Evolutionary conservation across 2,329 filamentous ascomycete genomes (phyloP).

Genomic region (Arthrobotrys pseudoclavata): DNA sequence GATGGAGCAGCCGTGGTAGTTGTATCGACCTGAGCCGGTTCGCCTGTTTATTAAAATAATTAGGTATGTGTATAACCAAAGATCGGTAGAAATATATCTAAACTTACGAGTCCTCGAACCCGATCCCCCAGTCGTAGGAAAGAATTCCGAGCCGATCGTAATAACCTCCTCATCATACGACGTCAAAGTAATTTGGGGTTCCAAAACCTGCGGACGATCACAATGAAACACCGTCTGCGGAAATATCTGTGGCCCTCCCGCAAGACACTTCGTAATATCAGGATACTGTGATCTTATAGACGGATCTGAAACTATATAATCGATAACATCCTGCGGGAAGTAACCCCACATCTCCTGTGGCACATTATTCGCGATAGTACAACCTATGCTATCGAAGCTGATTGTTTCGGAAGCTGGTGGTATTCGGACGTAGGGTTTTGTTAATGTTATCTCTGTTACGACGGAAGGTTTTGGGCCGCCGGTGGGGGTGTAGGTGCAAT

Average conservation of each 20-base stretch:
- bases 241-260: conserved; percentile 24
- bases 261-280: conserved; percentile 28
- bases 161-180: neutral
- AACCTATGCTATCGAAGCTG: neutral
- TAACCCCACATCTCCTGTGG: conserved; percentile 36
- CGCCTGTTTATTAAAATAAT: neutral
- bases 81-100: neutral
- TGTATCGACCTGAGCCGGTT: conserved; percentile 17
- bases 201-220: neutral
- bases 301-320: conserved; percentile 10
- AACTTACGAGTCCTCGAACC: conserved; percentile 20
- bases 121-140: neutral
- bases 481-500: conserved; percentile 1
- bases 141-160: conserved; percentile 30
- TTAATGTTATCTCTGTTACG: conserved; percentile 25
- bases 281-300: conserved; percentile 22
- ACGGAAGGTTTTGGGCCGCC: conserved; percentile 5
- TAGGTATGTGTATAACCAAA: neutral
- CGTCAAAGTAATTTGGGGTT: conserved; percentile 13
- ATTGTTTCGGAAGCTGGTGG: conserved; percentile 12
- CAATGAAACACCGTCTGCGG: neutral
- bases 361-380: neutral
- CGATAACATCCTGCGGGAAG: conserved; percentile 33
- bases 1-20: conserved; percentile 17
- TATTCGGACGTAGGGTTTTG: conserved; percentile 23